Evolutionary conservation across 768 basidiomycete genomes (phyloP), one percentile per base, ranked within the genome.

Genomic region (Mycena rebaudengoi): DNA sequence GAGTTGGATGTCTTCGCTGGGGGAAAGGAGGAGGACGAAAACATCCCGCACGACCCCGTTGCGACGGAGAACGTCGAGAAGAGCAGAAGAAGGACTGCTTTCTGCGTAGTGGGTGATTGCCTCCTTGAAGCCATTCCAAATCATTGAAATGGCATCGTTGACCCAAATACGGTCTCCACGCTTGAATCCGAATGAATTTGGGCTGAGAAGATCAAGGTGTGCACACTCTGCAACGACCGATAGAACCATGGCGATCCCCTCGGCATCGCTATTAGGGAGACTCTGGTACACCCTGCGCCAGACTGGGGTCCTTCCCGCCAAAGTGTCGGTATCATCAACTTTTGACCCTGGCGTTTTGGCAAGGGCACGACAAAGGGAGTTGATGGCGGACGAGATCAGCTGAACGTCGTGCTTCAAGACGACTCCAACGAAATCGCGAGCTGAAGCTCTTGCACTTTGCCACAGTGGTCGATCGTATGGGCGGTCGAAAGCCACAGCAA

Each of bases 21-120:
- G 96, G 20, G 95, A 98, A 30, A 99, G 79, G 73, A 97, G 86
- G 33, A 97, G 82, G 33, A 82, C 74, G 61, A 90, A 85, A 43
- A 91, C 75, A 45, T 88, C 79, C 68, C 86, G 82, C 5, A 86
- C 87, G 26, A 91, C 83, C 13, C 82, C 86, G 2, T 85, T 81
- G 7, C 76, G 79, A 45, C 77, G 74, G 48, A 96, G 80, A 30
- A 96, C 74, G 7, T 84, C 77, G 46, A 86, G 77, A 18, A 88
- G 78, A 39, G 81, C 74, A n/a, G 77, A 69, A 8, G 86, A 83
- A 30, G 82, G 78, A 66, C 82, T 88, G 67, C 83, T 85, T 71
- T 94, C 87, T 18, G 89, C 85, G 70, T 90, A 89, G 30, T 83
- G 83, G 12, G 88, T 87, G 51, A 96, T 77, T 18, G 83, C 80